Conservation (phyloP, 306 rosid species). For the Dryas alaskensis region DNA sequence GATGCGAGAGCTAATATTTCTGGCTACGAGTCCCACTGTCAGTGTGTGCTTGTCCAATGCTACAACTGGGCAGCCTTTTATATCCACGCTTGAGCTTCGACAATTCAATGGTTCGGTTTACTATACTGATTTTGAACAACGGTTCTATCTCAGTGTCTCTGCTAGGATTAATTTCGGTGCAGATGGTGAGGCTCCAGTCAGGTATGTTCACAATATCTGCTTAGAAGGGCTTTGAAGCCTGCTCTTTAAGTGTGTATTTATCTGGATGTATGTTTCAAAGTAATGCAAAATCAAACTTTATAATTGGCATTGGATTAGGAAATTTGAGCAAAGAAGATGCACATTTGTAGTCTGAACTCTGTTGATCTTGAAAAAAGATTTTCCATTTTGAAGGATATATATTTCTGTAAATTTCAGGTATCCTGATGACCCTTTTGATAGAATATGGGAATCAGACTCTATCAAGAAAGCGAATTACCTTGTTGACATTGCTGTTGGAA, state of each 20-base stretch:
- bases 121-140: slow-evolving; percentile 58
- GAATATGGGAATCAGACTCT: slow-evolving; percentile 95
- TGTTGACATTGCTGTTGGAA: slow-evolving; percentile 89
- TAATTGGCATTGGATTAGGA: not conserved
- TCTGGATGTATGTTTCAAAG: not conserved
- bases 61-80: slow-evolving; percentile 92
- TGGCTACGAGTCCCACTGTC: slow-evolving; percentile 70
- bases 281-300: not conserved
- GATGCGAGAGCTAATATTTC: slow-evolving; percentile 72
- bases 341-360: not conserved
- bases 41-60: slow-evolving; percentile 95
- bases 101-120: slow-evolving; percentile 91
- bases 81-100: slow-evolving; percentile 94
- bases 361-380: not conserved
- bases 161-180: slow-evolving; percentile 99
- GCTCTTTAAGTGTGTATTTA: not conserved
- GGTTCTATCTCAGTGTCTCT: slow-evolving; percentile 82
- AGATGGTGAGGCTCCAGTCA: slow-evolving; percentile 64
- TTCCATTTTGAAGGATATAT: slow-evolving; percentile 2
- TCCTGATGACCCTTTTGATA: slow-evolving; percentile 93
- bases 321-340: not conserved
- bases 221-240: slow-evolving; percentile 10
- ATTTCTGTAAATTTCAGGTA: slow-evolving; percentile 55
- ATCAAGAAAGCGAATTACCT: slow-evolving; percentile 90
- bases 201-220: slow-evolving; percentile 40